Evolutionary conservation across 768 basidiomycete genomes (phyloP).

Genomic region (Galerina marginata): DNA sequence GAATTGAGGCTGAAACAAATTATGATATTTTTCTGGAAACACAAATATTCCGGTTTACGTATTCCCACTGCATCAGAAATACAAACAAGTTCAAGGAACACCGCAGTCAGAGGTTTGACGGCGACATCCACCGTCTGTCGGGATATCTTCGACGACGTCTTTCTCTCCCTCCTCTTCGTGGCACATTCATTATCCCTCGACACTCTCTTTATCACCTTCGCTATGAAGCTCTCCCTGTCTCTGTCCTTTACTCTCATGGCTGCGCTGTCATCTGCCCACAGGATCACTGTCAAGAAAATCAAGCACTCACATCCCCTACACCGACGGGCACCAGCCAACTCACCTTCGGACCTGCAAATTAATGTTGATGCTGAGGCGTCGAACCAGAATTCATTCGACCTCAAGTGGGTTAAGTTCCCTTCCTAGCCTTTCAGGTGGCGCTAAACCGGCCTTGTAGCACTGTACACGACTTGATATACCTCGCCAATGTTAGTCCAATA

Average conservation of each 20-base stretch:
- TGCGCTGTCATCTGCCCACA: conserved; percentile 48
- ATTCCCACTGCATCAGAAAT: conserved; percentile 12
- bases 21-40: no score
- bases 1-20: no score
- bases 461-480: conserved; percentile 78
- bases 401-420: conserved; percentile 43
- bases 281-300: conserved; percentile 52
- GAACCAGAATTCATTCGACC: conserved; percentile 42
- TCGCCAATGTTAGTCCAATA: conserved; percentile 64
- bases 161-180: conserved; percentile 25
- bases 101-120: conserved; percentile 2
- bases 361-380: conserved; percentile 36
- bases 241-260: conserved; percentile 44
- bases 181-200: conserved; percentile 29
- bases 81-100: conserved; percentile 22
- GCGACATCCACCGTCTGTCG: conserved; percentile 9
- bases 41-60: no score
- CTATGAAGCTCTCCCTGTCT: conserved; percentile 49
- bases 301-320: conserved; percentile 38
- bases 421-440: conserved; percentile 1
- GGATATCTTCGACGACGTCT: conserved; percentile 14
- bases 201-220: conserved; percentile 31
- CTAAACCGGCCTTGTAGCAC: conserved; percentile 50
- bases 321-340: conserved; percentile 40
- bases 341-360: conserved; percentile 35